Conservation (phyloP, 1,139 yeast species). For the Suhomyces guaymorum region DNA sequence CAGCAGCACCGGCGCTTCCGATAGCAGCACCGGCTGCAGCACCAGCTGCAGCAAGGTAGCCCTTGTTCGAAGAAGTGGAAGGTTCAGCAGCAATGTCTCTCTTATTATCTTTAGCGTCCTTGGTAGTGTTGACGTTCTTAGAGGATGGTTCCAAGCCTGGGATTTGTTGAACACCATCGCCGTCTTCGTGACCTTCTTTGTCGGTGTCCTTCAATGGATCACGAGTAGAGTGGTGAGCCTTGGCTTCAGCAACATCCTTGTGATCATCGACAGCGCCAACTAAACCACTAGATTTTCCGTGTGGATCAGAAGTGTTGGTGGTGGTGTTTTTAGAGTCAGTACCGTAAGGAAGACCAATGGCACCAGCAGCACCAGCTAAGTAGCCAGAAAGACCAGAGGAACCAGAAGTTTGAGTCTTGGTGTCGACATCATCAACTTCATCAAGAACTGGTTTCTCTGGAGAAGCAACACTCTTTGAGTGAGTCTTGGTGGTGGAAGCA, state of each 20-base stretch:
- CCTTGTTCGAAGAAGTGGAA: slow-evolving; percentile 7
- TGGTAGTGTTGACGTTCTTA: too few species aligned
- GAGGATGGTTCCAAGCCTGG: too few species aligned
- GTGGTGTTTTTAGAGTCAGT: neutral
- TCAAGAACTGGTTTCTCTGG: slow-evolving; percentile 6
- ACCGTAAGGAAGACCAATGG: slow-evolving; percentile 11
- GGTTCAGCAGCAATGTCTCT: too few species aligned
- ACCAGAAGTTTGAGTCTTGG: neutral
- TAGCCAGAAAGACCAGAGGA: slow-evolving; percentile 5
- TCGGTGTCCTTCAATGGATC: slow-evolving; percentile 7
- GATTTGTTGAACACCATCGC: slow-evolving; percentile 15
- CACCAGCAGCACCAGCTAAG: slow-evolving; percentile 18
- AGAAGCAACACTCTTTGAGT: neutral
- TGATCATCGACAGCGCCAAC: slow-evolving; percentile 24
- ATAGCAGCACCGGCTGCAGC: slow-evolving; percentile 15
- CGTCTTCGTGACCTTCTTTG: slow-evolving; percentile 4
- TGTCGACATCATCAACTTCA: slow-evolving; percentile 7
- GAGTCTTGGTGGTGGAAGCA: slow-evolving; percentile 1
- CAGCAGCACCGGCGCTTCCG: slow-evolving; percentile 17
- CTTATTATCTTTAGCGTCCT: too few species aligned
- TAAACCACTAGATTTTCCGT: slow-evolving; percentile 14
- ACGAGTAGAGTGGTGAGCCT: slow-evolving; percentile 18
- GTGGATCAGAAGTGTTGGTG: slow-evolving; percentile 8
- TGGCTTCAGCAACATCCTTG: slow-evolving; percentile 25
- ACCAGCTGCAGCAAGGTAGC: slow-evolving; percentile 11